These are phyloP conservation scores for Globomyces sp. DNA, from an alignment of 371 early-diverging fungal species.

Conservation along the genomic window DNA sequence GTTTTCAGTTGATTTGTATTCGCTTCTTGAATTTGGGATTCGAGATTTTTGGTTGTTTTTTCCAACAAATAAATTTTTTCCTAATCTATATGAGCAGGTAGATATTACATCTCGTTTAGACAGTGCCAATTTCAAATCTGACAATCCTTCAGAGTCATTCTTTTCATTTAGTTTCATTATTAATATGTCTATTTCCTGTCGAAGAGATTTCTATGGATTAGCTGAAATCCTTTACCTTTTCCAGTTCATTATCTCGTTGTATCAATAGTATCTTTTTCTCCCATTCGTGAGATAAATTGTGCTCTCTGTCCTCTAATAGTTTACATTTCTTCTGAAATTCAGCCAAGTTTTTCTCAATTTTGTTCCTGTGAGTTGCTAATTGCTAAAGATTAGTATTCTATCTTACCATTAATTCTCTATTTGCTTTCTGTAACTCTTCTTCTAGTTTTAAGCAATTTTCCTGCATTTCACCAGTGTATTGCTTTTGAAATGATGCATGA, in stretches of 20 bases:
- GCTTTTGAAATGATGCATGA: conserved; percentile 26
- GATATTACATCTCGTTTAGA: conserved; percentile 37
- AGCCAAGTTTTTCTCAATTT: conserved; percentile 5
- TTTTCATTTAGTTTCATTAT: conserved; percentile 16
- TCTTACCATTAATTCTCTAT: conserved; percentile 19
- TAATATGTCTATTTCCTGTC: conserved; percentile 13
- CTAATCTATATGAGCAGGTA: conserved; percentile 14
- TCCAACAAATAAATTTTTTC: conserved; percentile 31
- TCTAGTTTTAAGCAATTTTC: conserved; percentile 25
- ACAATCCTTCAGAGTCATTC: conserved; percentile 6
- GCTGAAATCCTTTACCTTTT: background rate
- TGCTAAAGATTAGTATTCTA: conserved; percentile 1
- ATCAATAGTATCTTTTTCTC: conserved; percentile 1
- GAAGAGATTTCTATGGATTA: background rate
- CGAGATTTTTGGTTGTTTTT: background rate
- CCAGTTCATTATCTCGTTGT: conserved; percentile 4
- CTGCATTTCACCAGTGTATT: conserved; percentile 26
- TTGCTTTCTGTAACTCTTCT: conserved; percentile 24
- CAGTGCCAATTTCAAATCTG: conserved; percentile 21
- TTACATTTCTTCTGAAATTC: conserved; percentile 11
- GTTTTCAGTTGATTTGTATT: conserved; percentile 31
- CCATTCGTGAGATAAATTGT: conserved; percentile 6
- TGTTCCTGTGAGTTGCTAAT: conserved; percentile 24
- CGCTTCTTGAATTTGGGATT: conserved; percentile 23
- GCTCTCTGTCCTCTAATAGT: conserved; percentile 11